Base-by-base conservation (phyloP, 2,329 filamentous ascomycete species). In the Annulohypoxylon truncatum region DNA sequence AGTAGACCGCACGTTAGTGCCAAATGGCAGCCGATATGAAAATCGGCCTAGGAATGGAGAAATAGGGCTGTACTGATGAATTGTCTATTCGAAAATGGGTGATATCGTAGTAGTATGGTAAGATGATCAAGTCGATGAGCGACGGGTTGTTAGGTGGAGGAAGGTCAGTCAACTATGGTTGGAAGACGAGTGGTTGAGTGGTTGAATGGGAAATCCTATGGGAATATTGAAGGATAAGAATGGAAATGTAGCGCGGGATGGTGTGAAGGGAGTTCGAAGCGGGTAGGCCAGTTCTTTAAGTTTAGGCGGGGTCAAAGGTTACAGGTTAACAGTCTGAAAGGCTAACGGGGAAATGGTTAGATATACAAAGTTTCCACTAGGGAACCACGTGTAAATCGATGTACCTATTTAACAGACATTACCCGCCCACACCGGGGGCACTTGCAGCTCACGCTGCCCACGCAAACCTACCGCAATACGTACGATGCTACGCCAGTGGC, bases 231-330 rank as follows among this genome's bases (percentile, higher is more conserved):
- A 47, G 35, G 51, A 52, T 57, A 63, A 33, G 35, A 60, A 57
- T 58, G 66, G 63, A 63, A 52, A 59, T 63, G 66, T 31, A 40
- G 29, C 52, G 61, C 51, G 42, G 52, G 61, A 66, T 66, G 35
- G 48, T 51, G 55, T 20, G n/a, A 18, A 42, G 18, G 10, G 26
- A 20, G 24, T 24, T 53, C 52, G 31, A 53, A 59, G 60, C 51
- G 56, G 55, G 51, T 64, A 64, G 42, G 48, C 38, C 35, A 58
- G 42, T 65, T 65, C 48, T 54, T 58, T 64, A 61, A 57, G 61
- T 65, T 67, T 65, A 62, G 59, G 66, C 62, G 66, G 66, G 66
- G 66, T 68, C 59, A 44, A 48, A 24, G 13, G 59, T 55, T 61
- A 20, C 31, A 47, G 53, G 20, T 48, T 53, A 35, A 44, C 33